A percentile compares a stretch with the other conserved stretches of the same genome.
Evolutionary conservation across 2,329 filamentous ascomycete genomes (phyloP).

Genomic region (Botrytis byssoidea): DNA sequence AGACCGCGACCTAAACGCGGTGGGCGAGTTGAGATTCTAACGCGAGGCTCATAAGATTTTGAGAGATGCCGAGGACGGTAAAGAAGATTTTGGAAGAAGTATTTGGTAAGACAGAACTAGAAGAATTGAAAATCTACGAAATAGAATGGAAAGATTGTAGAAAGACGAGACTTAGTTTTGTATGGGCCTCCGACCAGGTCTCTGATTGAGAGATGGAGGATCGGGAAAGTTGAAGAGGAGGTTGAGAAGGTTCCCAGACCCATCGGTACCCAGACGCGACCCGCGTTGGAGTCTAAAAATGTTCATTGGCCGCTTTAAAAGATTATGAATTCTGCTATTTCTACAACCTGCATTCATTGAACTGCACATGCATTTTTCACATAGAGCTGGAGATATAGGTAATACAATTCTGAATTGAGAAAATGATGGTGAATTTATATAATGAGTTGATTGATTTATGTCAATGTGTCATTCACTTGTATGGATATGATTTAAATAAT

Average conservation of each 20-base stretch:
- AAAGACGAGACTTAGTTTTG: constrained; percentile 17
- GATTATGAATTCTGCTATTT: neutral
- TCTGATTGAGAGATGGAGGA: constrained; percentile 2
- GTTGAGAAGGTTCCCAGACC: constrained; percentile 17
- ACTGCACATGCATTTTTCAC: neutral
- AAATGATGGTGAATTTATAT: neutral
- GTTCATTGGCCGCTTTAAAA: constrained; percentile 18
- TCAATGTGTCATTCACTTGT: neutral
- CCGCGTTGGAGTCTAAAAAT: constrained; percentile 23
- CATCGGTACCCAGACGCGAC: constrained; percentile 21
- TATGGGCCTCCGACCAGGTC: constrained; percentile 22
- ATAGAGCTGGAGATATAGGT: too few species aligned
- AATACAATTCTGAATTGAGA: neutral
- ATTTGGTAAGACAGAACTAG: constrained; percentile 8
- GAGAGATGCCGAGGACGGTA: constrained; percentile 28
- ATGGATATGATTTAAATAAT: neutral
- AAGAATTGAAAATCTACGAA: constrained; percentile 4
- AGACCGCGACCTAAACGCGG: constrained; percentile 21
- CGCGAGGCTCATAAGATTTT: constrained; percentile 21
- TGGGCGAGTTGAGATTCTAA: constrained; percentile 15
- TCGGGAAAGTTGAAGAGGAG: constrained; percentile 8
- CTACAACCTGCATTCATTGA: neutral
- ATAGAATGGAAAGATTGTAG: constrained; percentile 2
- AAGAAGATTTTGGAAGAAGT: neutral
- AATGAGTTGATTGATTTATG: neutral